phyloP scores from a whole-genome alignment of 1,284 basidiomycete species.

The Trametes pubescens region DNA sequence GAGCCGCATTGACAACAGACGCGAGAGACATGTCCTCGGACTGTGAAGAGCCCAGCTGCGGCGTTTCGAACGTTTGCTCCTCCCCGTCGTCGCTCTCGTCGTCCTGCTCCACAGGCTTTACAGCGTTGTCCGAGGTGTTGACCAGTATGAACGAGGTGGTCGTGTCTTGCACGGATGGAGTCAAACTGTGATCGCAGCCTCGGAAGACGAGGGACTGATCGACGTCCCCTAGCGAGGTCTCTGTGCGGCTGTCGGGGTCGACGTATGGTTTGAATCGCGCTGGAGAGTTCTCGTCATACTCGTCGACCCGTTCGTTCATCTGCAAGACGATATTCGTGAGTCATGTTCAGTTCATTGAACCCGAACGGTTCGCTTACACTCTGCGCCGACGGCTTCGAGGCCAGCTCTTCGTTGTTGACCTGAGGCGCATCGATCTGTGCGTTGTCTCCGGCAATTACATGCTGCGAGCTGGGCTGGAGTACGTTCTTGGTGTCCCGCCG shows the following conservation, averaged over 20 bases:
- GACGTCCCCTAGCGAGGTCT: too few species aligned
- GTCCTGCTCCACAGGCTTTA: not conserved
- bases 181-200: not conserved
- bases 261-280: not conserved
- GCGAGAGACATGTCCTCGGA: not conserved
- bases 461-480: constrained; percentile 9
- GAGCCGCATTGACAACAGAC: too few species aligned
- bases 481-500: not conserved
- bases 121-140: not conserved
- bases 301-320: not conserved
- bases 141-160: constrained; percentile 20
- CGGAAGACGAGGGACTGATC: not conserved
- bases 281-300: constrained; percentile 12
- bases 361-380: not conserved
- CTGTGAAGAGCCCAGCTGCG: not conserved
- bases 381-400: not conserved
- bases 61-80: constrained; percentile 17
- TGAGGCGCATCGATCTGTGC: too few species aligned
- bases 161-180: not conserved
- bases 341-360: not conserved
- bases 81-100: constrained; percentile 7
- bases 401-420: not conserved
- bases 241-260: not conserved
- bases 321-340: not conserved
- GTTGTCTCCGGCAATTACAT: not conserved